These are phyloP conservation scores for Penicillium lagena DNA, from an alignment of 495 filamentous ascomycete genomes.

Conservation along the genomic window DNA sequence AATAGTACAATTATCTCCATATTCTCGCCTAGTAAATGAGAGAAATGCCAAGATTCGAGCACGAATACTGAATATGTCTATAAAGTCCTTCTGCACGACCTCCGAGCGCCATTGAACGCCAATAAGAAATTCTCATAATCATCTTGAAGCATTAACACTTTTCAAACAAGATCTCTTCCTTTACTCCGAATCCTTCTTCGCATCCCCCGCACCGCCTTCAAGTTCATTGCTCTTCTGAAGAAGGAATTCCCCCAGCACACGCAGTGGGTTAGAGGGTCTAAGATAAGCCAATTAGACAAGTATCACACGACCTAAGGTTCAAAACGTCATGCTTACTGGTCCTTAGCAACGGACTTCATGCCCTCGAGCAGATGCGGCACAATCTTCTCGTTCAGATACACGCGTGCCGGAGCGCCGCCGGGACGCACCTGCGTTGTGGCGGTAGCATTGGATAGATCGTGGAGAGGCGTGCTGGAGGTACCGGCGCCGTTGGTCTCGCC, in stretches of 20 bases:
- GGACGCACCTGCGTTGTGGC: slow-evolving; percentile 34
- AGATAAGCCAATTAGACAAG: not conserved
- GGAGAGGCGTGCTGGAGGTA: slow-evolving; percentile 28
- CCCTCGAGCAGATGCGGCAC: slow-evolving; percentile 80
- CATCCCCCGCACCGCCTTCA: slow-evolving; percentile 34
- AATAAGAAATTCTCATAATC: too few relatives aligned
- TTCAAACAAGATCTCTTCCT: not conserved
- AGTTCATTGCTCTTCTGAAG: slow-evolving; percentile 74
- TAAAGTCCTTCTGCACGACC: too few relatives aligned
- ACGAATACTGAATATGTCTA: too few relatives aligned
- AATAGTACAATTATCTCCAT: too few relatives aligned
- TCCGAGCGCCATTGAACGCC: too few relatives aligned
- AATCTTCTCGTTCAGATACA: slow-evolving; percentile 86
- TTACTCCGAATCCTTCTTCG: slow-evolving; percentile 13
- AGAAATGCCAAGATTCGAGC: too few relatives aligned
- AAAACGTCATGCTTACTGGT: slow-evolving; percentile 55
- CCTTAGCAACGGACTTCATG: slow-evolving; percentile 80
- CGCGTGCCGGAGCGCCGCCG: slow-evolving; percentile 80
- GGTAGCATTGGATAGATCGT: slow-evolving; percentile 29
- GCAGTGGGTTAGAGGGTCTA: slow-evolving; percentile 74
- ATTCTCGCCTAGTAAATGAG: too few relatives aligned
- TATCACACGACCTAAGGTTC: not conserved
- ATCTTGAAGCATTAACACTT: too few relatives aligned
- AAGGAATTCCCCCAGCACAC: slow-evolving; percentile 79
- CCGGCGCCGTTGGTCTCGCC: slow-evolving; percentile 15